Evolutionary conservation across 176 grass and related monocot species (phyloP).

Genomic region (Aegilops tauschii): DNA sequence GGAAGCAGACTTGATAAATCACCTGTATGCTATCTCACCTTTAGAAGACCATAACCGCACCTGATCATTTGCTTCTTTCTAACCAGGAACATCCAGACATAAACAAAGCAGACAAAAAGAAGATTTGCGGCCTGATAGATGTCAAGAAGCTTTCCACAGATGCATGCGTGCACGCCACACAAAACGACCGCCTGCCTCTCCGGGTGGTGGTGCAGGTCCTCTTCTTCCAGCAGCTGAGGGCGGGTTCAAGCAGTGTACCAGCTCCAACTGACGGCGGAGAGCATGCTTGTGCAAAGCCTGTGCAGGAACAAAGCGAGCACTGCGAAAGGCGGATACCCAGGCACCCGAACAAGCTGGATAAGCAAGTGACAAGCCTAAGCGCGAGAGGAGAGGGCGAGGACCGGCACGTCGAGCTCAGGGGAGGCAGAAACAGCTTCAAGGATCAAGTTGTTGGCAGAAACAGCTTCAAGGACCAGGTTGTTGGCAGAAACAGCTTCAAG

Average conservation of each 20-base stretch:
- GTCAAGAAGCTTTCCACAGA: slow-evolving; percentile 85
- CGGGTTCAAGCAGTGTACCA: slow-evolving; percentile 22
- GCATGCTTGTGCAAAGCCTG: slow-evolving; percentile 20
- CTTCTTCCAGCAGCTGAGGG: slow-evolving; percentile 88
- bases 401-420: slow-evolving; percentile 46
- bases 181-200: slow-evolving; percentile 90
- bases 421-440: slow-evolving; percentile 23
- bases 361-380: slow-evolving; percentile 47
- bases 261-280: slow-evolving; percentile 19
- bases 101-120: slow-evolving; percentile 82
- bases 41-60: neutral
- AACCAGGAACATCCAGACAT: slow-evolving; percentile 71
- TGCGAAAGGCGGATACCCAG: slow-evolving; percentile 44
- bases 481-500: slow-evolving; percentile 52
- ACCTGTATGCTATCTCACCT: neutral
- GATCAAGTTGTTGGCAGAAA: slow-evolving; percentile 14
- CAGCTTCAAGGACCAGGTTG: slow-evolving; percentile 56
- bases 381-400: slow-evolving; percentile 35
- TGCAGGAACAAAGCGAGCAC: slow-evolving; percentile 27
- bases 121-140: slow-evolving; percentile 73
- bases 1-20: neutral
- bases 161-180: slow-evolving; percentile 75
- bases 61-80: slow-evolving; percentile 32
- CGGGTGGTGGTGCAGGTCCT: slow-evolving; percentile 91
- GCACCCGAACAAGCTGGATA: slow-evolving; percentile 46